phyloP scores from a whole-genome alignment of 352 stramenopile species.

The Plasmopara viticola region DNA sequence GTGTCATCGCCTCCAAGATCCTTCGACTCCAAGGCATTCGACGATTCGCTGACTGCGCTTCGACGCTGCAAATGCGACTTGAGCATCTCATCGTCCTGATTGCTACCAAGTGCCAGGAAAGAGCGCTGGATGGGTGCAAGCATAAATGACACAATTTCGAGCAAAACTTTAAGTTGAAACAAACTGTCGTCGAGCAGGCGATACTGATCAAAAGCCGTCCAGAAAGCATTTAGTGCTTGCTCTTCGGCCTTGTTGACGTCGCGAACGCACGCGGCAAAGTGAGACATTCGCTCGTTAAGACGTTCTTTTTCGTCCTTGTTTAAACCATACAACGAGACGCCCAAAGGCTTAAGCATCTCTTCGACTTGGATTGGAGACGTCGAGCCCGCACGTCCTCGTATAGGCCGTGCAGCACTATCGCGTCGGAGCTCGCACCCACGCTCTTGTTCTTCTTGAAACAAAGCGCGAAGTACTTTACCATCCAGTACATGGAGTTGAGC shows the following conservation, averaged over 20 bases:
- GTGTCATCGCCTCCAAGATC: constrained; percentile 37
- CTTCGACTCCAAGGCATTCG: constrained; percentile 13
- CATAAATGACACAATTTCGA: constrained; percentile 62
- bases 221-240: constrained; percentile 48
- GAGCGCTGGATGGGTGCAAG: constrained; percentile 56
- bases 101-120: constrained; percentile 71
- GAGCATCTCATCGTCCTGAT: constrained; percentile 58
- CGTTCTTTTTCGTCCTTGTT: constrained; percentile 50
- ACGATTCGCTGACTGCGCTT: constrained; percentile 24
- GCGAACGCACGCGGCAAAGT: constrained; percentile 41
- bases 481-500: constrained; percentile 67
- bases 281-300: constrained; percentile 43
- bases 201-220: constrained; percentile 66
- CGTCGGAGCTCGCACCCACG: constrained; percentile 16
- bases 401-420: constrained; percentile 15
- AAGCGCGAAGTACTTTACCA: constrained; percentile 46
- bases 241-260: constrained; percentile 44
- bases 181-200: constrained; percentile 58
- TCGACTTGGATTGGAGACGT: constrained; percentile 37
- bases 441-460: constrained; percentile 57
- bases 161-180: constrained; percentile 69
- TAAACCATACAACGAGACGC: constrained; percentile 58
- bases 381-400: constrained; percentile 16
- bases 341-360: constrained; percentile 47
- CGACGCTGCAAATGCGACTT: constrained; percentile 30